phyloP scores from a whole-genome alignment of 106 monocot genomes.

The Acorus calamus region DNA sequence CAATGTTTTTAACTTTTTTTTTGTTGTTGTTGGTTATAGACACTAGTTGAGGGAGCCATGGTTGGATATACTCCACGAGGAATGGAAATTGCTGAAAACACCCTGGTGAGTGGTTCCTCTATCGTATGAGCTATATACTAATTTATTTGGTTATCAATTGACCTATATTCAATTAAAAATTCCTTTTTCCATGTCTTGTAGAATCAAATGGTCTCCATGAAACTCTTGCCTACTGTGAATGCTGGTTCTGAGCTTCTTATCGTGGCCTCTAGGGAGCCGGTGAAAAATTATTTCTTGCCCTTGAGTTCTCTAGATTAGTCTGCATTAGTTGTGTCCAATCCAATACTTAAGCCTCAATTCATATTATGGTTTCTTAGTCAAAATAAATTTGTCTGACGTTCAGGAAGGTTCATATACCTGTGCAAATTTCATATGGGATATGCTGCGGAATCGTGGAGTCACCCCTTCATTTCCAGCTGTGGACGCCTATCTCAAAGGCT shows the following conservation, averaged over 20 bases:
- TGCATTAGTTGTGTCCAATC: background rate
- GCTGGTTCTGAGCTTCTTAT: too few species aligned
- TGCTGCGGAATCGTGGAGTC: slow-evolving; percentile 69
- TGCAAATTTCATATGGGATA: slow-evolving; percentile 91
- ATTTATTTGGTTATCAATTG: background rate
- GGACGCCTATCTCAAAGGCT: slow-evolving; percentile 67
- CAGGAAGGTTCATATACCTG: slow-evolving; percentile 77
- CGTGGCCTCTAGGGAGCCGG: too few species aligned
- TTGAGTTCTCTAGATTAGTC: too few species aligned
- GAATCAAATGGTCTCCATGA: too few species aligned
- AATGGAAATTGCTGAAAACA: slow-evolving; percentile 83
- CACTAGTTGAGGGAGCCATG: slow-evolving; percentile 86
- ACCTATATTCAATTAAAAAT: background rate
- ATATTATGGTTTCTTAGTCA: too few species aligned
- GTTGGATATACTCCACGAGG: slow-evolving; percentile 65
- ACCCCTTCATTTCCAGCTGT: slow-evolving; percentile 50
- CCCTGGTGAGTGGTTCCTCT: slow-evolving; percentile 36
- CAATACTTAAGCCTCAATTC: background rate
- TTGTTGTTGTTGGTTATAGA: too few species aligned
- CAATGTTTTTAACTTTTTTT: too few species aligned
- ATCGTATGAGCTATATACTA: background rate
- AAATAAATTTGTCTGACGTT: too few species aligned
- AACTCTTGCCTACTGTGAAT: too few species aligned
- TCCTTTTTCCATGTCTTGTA: background rate
- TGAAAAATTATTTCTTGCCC: too few species aligned